Evolutionary conservation across 345 rosid genomes (phyloP).

Genomic region (Eucalyptus globulus): DNA sequence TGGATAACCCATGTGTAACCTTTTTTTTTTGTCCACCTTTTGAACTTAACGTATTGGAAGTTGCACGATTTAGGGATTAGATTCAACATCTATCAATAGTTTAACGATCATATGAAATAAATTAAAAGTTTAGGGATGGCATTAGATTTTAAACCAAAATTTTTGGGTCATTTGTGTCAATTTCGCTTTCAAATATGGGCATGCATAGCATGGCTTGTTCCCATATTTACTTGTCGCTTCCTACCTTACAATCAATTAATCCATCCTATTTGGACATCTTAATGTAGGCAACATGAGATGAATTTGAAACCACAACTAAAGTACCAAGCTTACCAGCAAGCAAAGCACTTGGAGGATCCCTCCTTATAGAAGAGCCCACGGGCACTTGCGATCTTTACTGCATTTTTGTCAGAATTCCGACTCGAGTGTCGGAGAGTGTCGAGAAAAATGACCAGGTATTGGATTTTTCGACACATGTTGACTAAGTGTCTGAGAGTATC

Average conservation of each 20-base stretch:
- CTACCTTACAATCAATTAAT: background rate
- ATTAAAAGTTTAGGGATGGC: background rate
- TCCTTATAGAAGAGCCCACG: conserved; percentile 2
- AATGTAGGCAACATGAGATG: conserved; percentile 11
- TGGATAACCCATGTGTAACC: background rate
- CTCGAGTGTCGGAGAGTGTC: too few species aligned
- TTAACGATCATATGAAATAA: accelerated
- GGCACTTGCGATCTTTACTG: background rate
- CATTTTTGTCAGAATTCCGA: too few species aligned
- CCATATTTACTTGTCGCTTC: too few species aligned
- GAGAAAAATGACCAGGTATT: accelerated
- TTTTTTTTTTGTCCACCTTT: background rate
- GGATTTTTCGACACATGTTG: too few species aligned
- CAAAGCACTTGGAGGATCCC: background rate
- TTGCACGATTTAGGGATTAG: accelerated
- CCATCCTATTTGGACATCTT: background rate
- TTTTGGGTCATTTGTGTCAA: background rate
- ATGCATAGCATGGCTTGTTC: background rate
- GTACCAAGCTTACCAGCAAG: conserved; percentile 5
- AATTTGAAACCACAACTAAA: background rate
- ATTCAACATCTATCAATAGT: background rate
- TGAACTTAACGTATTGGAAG: background rate
- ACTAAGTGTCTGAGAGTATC: too few species aligned
- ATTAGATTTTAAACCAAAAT: background rate
- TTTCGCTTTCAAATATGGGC: background rate